phyloP scores from a whole-genome alignment of 2,329 filamentous ascomycete species.

The Sphaerulina musiva region DNA sequence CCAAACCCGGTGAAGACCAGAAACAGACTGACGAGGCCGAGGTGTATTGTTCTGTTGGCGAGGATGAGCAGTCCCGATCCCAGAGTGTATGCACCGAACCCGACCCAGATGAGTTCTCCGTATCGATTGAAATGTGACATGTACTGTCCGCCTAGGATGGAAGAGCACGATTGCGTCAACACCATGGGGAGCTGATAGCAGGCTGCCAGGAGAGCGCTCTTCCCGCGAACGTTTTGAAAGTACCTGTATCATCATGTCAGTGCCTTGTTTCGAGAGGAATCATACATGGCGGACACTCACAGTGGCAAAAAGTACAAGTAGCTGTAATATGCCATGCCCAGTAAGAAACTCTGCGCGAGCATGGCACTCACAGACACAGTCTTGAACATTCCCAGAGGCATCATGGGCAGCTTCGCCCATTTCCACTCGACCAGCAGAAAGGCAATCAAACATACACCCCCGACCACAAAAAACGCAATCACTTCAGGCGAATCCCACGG shows the following conservation, averaged over 20 bases:
- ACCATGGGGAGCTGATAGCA: slow-evolving; percentile 48
- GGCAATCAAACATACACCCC: slow-evolving; percentile 36
- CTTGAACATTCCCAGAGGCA: slow-evolving; percentile 52
- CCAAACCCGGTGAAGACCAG: slow-evolving; percentile 49
- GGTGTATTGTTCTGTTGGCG: slow-evolving; percentile 42
- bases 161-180: slow-evolving; percentile 42
- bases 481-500: slow-evolving; percentile 52
- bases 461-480: slow-evolving; percentile 53
- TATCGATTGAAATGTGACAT: slow-evolving; percentile 54
- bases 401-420: slow-evolving; percentile 52
- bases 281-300: not conserved
- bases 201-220: slow-evolving; percentile 45
- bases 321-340: slow-evolving; percentile 55
- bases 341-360: slow-evolving; percentile 53
- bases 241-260: slow-evolving; percentile 39
- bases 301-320: slow-evolving; percentile 54
- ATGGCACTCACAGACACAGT: slow-evolving; percentile 51
- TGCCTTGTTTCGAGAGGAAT: too few species aligned
- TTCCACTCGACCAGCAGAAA: slow-evolving; percentile 54
- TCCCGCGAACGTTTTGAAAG: slow-evolving; percentile 51
- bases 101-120: slow-evolving; percentile 52
- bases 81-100: slow-evolving; percentile 45
- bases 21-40: slow-evolving; percentile 47
- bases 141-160: slow-evolving; percentile 50
- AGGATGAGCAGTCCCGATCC: slow-evolving; percentile 50